Evolutionary conservation across 108 stramenopile species (phyloP), one percentile per base, ranked within the genome.

Genomic region (Cyclostephanos tholiformis): DNA sequence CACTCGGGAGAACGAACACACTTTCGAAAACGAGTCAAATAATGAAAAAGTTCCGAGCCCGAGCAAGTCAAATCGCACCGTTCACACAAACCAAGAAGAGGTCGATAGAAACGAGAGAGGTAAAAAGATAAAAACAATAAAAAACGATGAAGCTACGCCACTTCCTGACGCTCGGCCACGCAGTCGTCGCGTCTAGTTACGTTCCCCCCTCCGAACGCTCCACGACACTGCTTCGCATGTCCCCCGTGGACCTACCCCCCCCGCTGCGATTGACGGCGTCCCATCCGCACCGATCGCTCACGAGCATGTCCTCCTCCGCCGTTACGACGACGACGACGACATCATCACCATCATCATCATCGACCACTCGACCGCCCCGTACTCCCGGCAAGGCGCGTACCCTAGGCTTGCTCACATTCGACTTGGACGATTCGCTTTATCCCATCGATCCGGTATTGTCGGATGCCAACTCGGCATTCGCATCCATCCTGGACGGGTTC

Each of bases 341-440:
- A 14, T 14, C 41, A 20, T 2, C 23, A 55, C 26, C 23, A 55
- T n/a, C n/a, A n/a, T n/a, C n/a, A n/a, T n/a, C 22, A 1, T 9
- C 53, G 23, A 53, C 25, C 12, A 5, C 6, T 2, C 52, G 20
- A 20, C 19, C 52, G 6, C 25, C 25, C 52, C 13, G 41, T 9
- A 4, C 23, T 9, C 13, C 53, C 25, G 27, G 23, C 10, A 70
- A 70, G 17, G 6, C 57, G 2, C 64, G 65, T 0, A 66, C 22
- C 0, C 68, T 91, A 16, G 87, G 86, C 32, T 71, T 92, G 3
- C 39, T 92, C 23, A 89, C 91, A 8, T 92, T 89, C 79, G 91
- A 92, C 77, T 67, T 92, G 7, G 91, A 92, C 63, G 91, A 92
- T 64, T 89, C 91, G 32, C 64, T 92, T 22, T 92, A 86, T 63